Conservation (phyloP, 2,329 filamentous ascomycete species). For the Parascedosporium putredinis region DNA sequence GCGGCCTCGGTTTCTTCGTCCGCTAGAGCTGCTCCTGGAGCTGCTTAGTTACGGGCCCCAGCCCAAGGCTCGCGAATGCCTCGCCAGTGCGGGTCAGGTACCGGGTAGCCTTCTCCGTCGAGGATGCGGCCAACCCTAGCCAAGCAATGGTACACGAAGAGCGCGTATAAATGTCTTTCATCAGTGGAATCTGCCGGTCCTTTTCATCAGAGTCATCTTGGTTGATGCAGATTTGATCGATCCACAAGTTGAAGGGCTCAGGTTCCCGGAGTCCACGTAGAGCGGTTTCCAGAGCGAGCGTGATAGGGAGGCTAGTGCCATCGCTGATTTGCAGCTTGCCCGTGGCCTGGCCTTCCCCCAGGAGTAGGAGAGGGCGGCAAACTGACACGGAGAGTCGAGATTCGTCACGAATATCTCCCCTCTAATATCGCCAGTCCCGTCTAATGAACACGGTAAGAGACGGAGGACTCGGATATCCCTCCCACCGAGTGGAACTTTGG, state of each 20-base stretch:
- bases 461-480: not conserved
- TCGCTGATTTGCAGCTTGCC: not conserved
- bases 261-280: not conserved
- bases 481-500: not conserved
- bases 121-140: slow-evolving; percentile 15
- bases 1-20: not conserved
- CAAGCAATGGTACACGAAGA: slow-evolving; percentile 18
- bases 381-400: not conserved
- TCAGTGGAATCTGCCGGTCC: slow-evolving; percentile 1
- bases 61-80: not conserved
- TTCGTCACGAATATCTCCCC: not conserved
- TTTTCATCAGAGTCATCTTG: slow-evolving; percentile 5
- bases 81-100: not conserved
- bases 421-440: not conserved
- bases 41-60: not conserved
- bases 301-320: not conserved
- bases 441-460: not conserved
- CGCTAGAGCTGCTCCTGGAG: not conserved
- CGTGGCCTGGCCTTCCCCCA: not conserved
- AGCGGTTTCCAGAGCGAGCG: not conserved
- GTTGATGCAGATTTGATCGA: slow-evolving; percentile 15
- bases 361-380: not conserved
- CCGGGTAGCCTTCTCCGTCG: not conserved
- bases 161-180: slow-evolving; percentile 16
- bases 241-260: slow-evolving; percentile 1